phyloP scores from a whole-genome alignment of 805 yeast species.

The Pichia scutulata region DNA sequence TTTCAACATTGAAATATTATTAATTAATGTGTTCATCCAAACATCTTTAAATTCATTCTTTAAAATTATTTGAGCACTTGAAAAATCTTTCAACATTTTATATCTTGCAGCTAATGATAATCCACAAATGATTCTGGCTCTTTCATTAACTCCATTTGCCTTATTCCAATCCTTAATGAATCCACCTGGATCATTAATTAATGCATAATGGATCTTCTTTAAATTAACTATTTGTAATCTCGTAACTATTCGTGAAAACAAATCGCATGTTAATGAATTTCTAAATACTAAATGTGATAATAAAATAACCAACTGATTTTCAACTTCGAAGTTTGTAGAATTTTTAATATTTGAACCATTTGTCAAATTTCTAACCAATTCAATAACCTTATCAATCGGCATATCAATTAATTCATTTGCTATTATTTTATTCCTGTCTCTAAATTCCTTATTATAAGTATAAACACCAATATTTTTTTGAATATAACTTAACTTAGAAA shows the following conservation, averaged over 20 bases:
- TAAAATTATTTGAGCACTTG: slow-evolving; percentile 13
- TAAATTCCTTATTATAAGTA: background rate
- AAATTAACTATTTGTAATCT: slow-evolving; percentile 15
- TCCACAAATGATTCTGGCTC: slow-evolving; percentile 14
- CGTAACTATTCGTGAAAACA: slow-evolving; percentile 16
- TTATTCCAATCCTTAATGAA: slow-evolving; percentile 7
- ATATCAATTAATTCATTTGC: slow-evolving; percentile 5
- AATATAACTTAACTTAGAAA: slow-evolving; percentile 12
- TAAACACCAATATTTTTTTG: slow-evolving; percentile 13
- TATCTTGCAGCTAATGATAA: slow-evolving; percentile 20
- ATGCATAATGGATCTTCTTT: slow-evolving; percentile 8
- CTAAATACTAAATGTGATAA: slow-evolving; percentile 17
- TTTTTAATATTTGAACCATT: background rate
- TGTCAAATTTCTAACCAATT: slow-evolving; percentile 1
- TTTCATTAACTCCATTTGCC: slow-evolving; percentile 1
- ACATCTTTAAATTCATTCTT: slow-evolving; percentile 9
- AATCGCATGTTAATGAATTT: slow-evolving; percentile 8
- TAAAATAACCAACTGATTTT: slow-evolving; percentile 14
- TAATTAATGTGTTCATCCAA: slow-evolving; percentile 18
- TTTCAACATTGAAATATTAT: background rate
- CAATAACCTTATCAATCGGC: slow-evolving; percentile 5
- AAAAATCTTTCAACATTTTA: slow-evolving; percentile 14
- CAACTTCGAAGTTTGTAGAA: slow-evolving; percentile 2
- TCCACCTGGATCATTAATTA: slow-evolving; percentile 5
- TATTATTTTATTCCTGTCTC: background rate